Evolutionary conservation across 352 stramenopile species (phyloP), one percentile per base, ranked within the genome.

Genomic region (Phytophthora niederhauseri): DNA sequence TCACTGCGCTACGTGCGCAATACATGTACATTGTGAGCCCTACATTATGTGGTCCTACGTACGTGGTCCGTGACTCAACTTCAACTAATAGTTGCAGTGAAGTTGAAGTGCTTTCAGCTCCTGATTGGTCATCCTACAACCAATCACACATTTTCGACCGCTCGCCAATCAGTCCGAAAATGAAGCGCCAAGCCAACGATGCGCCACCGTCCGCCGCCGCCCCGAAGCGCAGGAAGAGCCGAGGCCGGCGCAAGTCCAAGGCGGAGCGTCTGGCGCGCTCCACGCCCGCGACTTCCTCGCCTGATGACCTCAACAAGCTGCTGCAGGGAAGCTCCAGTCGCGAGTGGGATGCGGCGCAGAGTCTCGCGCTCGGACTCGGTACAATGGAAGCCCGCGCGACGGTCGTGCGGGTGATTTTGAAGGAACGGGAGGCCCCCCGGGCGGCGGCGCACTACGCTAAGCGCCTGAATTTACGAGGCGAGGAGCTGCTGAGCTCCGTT

Each of bases 361-460:
- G 68, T 49, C 45, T 91, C 31, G 82, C 82, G 14, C 70, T 84
- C 64, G 80, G 68, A 1, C 59, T 92, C 7, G 67, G 56, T 8
- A 75, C 76, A 6, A 2, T 34, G 0, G 75, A 80, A n/a, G 81
- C 84, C 5, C 74, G 77, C 5, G 56, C 68, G 26, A 61, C 73
- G 11, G 57, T 92, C 22, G 65, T 93, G 6, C 62, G 57, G 6
- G 57, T 57, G 11, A 69, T 94, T 62, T 64, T 94, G 43, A 68
- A 65, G 38, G 24, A 67, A 7, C 77, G 73, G 15, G 34, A 76
- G 31, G 76, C 71, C n/a, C 77, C 78, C 4, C 75, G 75, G 41
- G 84, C 84, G 4, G 86, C 84, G 3, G 86, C 78, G 19, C 86
- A 94, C 59, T 94, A 94, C 72, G 78, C 81, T 22, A 81, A 84